These are phyloP conservation scores for Solanum megistacrolobum DNA, from an alignment of 257 asterid species.

Conservation along the genomic window DNA sequence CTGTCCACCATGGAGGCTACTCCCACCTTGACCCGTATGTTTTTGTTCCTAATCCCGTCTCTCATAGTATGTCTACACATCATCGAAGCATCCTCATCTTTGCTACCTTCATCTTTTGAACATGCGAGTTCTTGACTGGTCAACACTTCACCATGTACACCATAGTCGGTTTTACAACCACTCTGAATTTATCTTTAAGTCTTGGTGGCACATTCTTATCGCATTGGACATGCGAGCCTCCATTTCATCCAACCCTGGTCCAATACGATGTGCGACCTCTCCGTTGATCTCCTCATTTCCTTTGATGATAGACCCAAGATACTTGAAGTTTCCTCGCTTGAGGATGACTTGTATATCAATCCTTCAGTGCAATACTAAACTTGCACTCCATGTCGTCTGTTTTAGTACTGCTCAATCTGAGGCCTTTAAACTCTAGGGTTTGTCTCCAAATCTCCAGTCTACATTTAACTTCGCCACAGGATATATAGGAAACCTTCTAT, in stretches of 20 bases:
- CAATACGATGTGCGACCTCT: background rate
- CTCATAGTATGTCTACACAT: background rate
- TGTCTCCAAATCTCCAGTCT: background rate
- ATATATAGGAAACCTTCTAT: background rate
- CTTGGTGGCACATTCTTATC: background rate
- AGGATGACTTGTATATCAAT: background rate
- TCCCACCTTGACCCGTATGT: background rate
- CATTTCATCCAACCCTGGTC: background rate
- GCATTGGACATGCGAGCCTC: background rate
- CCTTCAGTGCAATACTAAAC: background rate
- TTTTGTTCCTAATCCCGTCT: background rate
- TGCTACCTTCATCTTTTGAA: background rate
- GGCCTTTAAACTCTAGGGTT: background rate
- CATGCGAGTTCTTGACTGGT: background rate
- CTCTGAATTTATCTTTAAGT: background rate
- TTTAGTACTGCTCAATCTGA: background rate
- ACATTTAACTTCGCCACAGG: background rate
- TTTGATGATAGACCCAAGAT: background rate
- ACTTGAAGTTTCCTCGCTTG: background rate
- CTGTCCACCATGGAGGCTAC: background rate
- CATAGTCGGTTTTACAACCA: background rate
- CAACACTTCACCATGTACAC: background rate
- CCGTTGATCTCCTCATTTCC: background rate
- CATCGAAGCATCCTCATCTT: background rate
- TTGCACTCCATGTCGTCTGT: background rate